Conservation (phyloP, 164 flowering plant species). For the Vitis amurensis region DNA sequence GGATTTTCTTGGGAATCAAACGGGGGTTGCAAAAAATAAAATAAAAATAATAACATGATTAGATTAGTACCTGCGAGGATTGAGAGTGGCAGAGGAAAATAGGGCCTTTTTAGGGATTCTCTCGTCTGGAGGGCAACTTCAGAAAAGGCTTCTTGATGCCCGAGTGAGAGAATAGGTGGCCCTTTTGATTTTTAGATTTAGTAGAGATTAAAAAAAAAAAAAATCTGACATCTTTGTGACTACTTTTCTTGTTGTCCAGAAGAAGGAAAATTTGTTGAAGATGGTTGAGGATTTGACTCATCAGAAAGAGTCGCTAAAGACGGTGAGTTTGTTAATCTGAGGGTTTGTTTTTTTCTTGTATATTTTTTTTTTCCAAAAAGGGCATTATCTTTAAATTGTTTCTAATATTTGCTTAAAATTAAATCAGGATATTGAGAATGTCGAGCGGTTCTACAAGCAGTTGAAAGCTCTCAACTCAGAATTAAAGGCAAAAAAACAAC, state of each 20-base stretch:
- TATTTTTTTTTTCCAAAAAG: neutral
- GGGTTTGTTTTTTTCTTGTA: neutral
- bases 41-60: too few species aligned
- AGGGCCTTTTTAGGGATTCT: too few species aligned
- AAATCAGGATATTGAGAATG: constrained; percentile 36
- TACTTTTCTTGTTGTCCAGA: constrained; percentile 17
- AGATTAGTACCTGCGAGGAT: too few species aligned
- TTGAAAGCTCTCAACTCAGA: constrained; percentile 24
- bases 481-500: constrained; percentile 26
- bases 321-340: constrained; percentile 25
- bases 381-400: neutral
- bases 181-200: too few species aligned
- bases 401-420: neutral
- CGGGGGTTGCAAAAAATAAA: too few species aligned
- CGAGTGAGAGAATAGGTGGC: too few species aligned
- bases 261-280: constrained; percentile 27
- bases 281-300: constrained; percentile 17
- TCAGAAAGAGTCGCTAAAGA: constrained; percentile 19
- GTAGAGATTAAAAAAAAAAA: too few species aligned
- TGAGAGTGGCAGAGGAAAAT: too few species aligned
- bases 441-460: constrained; percentile 4
- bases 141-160: too few species aligned
- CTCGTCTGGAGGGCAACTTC: too few species aligned
- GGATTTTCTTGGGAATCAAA: too few species aligned
- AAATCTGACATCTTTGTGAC: neutral